Conservation (phyloP, 2,329 filamentous ascomycete species). For the Pseudogymnoascus pannorum region DNA sequence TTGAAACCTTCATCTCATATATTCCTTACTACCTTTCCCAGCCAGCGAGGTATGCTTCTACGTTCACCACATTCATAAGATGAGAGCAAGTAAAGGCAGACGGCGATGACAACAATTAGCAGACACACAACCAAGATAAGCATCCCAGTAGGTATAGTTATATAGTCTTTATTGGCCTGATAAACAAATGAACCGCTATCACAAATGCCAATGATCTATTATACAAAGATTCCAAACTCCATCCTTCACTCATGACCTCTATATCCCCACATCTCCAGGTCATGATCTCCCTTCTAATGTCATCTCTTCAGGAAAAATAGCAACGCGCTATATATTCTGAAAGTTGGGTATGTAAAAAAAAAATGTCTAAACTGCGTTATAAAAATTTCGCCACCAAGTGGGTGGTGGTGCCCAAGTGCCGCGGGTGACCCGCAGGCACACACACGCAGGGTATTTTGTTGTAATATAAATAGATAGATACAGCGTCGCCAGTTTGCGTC, state of each 20-base stretch:
- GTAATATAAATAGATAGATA: constrained; percentile 3
- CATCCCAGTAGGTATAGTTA: not conserved
- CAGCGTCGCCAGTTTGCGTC: not conserved
- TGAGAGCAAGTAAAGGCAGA: too few relatives aligned
- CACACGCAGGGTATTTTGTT: not conserved
- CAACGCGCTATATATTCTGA: not conserved
- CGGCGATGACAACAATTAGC: not conserved
- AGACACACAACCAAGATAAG: not conserved
- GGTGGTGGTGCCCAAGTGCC: not conserved
- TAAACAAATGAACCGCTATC: constrained; percentile 1
- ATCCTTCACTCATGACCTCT: not conserved
- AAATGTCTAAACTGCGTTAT: constrained; percentile 1
- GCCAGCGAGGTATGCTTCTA: not conserved
- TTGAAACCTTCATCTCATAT: too few relatives aligned
- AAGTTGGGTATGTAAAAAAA: constrained; percentile 1
- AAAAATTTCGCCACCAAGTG: not conserved
- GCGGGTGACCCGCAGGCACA: not conserved
- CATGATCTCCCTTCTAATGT: not conserved
- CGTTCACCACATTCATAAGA: not conserved
- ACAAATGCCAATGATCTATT: not conserved
- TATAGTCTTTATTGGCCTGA: not conserved
- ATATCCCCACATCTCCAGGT: not conserved
- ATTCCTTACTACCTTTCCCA: not conserved
- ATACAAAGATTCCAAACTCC: constrained; percentile 8
- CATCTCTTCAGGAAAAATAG: not conserved